Conservation (phyloP, 306 rosid species). For the Vachellia collinsii region DNA sequence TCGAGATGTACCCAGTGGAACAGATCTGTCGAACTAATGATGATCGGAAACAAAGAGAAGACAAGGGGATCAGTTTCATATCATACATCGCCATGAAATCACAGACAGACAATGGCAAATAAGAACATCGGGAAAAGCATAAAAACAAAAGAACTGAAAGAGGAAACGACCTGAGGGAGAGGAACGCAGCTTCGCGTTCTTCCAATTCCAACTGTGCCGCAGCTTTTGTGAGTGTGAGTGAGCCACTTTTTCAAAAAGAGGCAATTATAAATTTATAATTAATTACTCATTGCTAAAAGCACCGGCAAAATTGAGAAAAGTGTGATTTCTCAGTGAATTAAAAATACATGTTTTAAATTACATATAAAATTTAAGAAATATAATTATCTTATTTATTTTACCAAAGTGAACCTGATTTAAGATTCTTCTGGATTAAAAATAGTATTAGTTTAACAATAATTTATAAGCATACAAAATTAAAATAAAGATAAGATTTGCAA, state of each 20-base stretch:
- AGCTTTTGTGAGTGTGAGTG: constrained; percentile 2
- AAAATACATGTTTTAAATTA: not conserved
- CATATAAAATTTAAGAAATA: too few species aligned
- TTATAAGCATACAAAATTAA: too few species aligned
- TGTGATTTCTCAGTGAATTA: not conserved
- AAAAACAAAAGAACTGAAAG: not conserved
- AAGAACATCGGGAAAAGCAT: not conserved
- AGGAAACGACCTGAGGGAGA: not conserved
- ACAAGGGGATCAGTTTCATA: not conserved
- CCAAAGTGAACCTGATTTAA: too few species aligned
- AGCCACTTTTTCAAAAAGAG: not conserved
- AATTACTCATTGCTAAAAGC: not conserved
- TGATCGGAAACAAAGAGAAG: not conserved
- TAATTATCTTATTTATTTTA: too few species aligned
- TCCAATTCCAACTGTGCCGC: not conserved
- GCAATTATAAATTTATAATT: not conserved
- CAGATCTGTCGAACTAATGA: constrained; percentile 26
- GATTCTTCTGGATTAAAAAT: too few species aligned
- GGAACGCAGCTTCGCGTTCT: not conserved
- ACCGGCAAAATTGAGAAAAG: too few species aligned
- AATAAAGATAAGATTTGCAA: too few species aligned
- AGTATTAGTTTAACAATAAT: too few species aligned
- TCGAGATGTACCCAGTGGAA: not conserved
- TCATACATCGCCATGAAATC: not conserved
- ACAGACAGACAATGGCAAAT: constrained; percentile 2